Conservation (phyloP, 2,329 filamentous ascomycete species). For the Pyrenophora seminiperda region DNA sequence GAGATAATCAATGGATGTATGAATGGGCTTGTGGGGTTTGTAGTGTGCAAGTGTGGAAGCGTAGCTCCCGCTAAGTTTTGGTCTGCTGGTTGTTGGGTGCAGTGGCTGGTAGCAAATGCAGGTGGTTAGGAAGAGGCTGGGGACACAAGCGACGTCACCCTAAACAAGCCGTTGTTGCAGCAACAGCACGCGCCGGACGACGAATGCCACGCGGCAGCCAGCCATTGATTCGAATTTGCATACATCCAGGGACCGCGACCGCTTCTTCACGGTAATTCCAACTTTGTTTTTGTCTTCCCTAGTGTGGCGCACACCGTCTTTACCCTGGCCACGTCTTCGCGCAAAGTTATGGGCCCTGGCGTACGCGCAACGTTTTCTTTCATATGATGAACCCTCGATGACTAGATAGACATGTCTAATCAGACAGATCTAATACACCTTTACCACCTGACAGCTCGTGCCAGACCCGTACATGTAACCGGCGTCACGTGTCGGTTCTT, state of each 20-base stretch:
- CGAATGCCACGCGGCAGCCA: slow-evolving; percentile 8
- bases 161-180: slow-evolving; percentile 28
- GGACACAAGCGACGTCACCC: slow-evolving; percentile 18
- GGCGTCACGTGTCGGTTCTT: too few relatives aligned
- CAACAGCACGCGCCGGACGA: slow-evolving; percentile 13
- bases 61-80: slow-evolving; percentile 21
- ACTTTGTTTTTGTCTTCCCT: too few relatives aligned
- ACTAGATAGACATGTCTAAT: too few relatives aligned
- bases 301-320: too few relatives aligned
- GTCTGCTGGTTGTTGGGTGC: slow-evolving; percentile 11
- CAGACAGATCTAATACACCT: too few relatives aligned
- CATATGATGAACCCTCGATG: too few relatives aligned
- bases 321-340: too few relatives aligned
- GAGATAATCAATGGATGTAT: slow-evolving; percentile 18
- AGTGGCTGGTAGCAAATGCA: slow-evolving; percentile 17
- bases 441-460: too few relatives aligned
- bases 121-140: slow-evolving; percentile 24
- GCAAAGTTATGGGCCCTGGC: too few relatives aligned
- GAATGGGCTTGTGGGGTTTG: slow-evolving; percentile 12
- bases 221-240: slow-evolving; percentile 3
- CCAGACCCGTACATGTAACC: too few relatives aligned
- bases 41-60: slow-evolving; percentile 8
- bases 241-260: not conserved
- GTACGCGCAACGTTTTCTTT: too few relatives aligned
- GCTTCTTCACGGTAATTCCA: too few relatives aligned